Conservation (phyloP, 2,329 filamentous ascomycete genomes). For the Scedosporium apiospermum region DNA sequence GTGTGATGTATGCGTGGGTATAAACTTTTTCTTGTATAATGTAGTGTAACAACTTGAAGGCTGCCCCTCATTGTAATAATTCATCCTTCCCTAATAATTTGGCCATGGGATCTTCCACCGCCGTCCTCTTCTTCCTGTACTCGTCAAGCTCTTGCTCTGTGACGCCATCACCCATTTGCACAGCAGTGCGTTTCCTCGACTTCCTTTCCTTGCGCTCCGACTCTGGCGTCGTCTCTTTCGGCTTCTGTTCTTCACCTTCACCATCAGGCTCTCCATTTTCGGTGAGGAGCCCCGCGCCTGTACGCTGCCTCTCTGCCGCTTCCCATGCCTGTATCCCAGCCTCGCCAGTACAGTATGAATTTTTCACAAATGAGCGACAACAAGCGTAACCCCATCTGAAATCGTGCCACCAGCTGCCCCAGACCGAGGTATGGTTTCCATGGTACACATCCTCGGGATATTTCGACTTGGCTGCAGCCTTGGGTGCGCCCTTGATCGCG, state of each 20-base stretch:
- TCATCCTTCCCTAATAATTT: conserved; percentile 67
- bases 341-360: conserved; percentile 94
- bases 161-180: conserved; percentile 69
- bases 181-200: conserved; percentile 62
- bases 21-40: conserved; percentile 9
- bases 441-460: conserved; percentile 80
- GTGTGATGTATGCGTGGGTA: neutral
- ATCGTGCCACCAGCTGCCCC: conserved; percentile 95
- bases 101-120: conserved; percentile 80
- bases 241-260: conserved; percentile 14
- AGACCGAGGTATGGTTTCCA: conserved; percentile 88
- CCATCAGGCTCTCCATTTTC: conserved; percentile 17
- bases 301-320: conserved; percentile 56
- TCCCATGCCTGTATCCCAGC: conserved; percentile 76
- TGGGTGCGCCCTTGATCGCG: conserved; percentile 77
- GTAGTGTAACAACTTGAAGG: conserved; percentile 11
- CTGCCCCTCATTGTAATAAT: conserved; percentile 32
- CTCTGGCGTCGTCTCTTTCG: conserved; percentile 16
- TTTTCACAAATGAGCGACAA: conserved; percentile 88
- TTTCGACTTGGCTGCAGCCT: conserved; percentile 72
- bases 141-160: conserved; percentile 80
- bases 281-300: conserved; percentile 31
- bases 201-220: conserved; percentile 19
- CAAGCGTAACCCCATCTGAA: conserved; percentile 96
- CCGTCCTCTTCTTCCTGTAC: conserved; percentile 66